phyloP scores from a whole-genome alignment of 805 yeast genomes.

The Wickerhamiella australiensis region DNA sequence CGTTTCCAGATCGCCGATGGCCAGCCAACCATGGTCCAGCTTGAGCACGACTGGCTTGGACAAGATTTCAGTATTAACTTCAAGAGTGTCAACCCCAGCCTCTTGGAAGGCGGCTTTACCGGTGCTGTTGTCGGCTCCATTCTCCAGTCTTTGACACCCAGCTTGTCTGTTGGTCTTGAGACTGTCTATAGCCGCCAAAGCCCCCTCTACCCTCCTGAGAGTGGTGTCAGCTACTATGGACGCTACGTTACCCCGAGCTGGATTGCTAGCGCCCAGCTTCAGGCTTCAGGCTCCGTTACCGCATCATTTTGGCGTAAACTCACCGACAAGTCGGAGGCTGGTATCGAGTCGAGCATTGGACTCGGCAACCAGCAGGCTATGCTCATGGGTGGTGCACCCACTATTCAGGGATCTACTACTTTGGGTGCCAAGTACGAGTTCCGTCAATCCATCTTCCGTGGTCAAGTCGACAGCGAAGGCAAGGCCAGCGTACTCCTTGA shows the following conservation, averaged over 20 bases:
- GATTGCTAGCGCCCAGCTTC: conserved; percentile 88
- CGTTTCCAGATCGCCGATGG: conserved; percentile 78
- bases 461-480: conserved; percentile 84
- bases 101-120: conserved; percentile 59
- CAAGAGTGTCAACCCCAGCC: conserved; percentile 81
- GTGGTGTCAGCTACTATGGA: conserved; percentile 78
- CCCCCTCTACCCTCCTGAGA: conserved; percentile 74
- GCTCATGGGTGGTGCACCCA: conserved; percentile 70
- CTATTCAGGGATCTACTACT: conserved; percentile 83
- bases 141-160: conserved; percentile 77
- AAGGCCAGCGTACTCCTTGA: conserved; percentile 84
- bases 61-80: conserved; percentile 77
- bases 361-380: conserved; percentile 41
- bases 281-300: conserved; percentile 79
- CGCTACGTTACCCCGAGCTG: conserved; percentile 82
- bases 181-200: conserved; percentile 62
- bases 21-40: conserved; percentile 87
- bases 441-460: conserved; percentile 91
- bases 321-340: conserved; percentile 71
- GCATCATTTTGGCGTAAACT: conserved; percentile 93
- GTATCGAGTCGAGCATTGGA: conserved; percentile 26
- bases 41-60: conserved; percentile 93
- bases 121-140: conserved; percentile 90
- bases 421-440: conserved; percentile 96
- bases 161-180: conserved; percentile 81